phyloP scores from a whole-genome alignment of 1,284 basidiomycete genomes.

The Coniferiporia weirii region DNA sequence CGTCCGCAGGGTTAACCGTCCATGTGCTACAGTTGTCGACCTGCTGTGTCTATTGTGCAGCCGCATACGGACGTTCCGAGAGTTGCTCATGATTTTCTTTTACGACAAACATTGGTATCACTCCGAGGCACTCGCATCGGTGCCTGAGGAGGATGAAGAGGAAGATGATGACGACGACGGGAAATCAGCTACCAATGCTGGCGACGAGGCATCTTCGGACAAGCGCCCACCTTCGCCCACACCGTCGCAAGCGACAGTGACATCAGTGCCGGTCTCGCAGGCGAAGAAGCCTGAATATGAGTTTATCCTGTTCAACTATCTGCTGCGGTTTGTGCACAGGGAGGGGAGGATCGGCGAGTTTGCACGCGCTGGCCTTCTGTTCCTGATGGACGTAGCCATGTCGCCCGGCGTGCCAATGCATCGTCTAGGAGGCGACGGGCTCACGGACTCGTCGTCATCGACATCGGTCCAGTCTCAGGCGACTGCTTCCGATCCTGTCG shows the following conservation, averaged over 20 bases:
- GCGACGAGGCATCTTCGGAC: slow-evolving; percentile 14
- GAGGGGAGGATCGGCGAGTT: slow-evolving; percentile 94
- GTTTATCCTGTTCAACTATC: slow-evolving; percentile 91
- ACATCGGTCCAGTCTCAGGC: slow-evolving; percentile 21
- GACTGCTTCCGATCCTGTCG: slow-evolving; percentile 55
- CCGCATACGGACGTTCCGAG: slow-evolving; percentile 82
- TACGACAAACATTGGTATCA: slow-evolving; percentile 85
- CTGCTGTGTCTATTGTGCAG: slow-evolving; percentile 88
- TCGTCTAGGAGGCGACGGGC: slow-evolving; percentile 33
- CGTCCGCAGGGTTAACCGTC: not conserved
- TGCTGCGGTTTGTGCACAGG: slow-evolving; percentile 91
- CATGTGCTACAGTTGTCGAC: slow-evolving; percentile 64
- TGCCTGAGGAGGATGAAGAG: slow-evolving; percentile 64
- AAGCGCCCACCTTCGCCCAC: slow-evolving; percentile 45
- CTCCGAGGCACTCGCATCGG: slow-evolving; percentile 61
- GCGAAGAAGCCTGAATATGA: slow-evolving; percentile 83
- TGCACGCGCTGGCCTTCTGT: slow-evolving; percentile 86
- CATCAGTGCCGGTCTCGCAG: slow-evolving; percentile 40
- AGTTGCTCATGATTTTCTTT: slow-evolving; percentile 93
- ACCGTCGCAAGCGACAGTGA: slow-evolving; percentile 55
- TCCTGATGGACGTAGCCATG: slow-evolving; percentile 94
- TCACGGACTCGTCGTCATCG: slow-evolving; percentile 28
- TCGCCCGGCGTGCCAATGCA: slow-evolving; percentile 54
- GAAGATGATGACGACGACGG: slow-evolving; percentile 36
- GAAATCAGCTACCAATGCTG: slow-evolving; percentile 26